These are phyloP conservation scores for Beauveria bassiana DNA, from an alignment of 2,329 filamentous ascomycete genomes.

Conservation along the genomic window DNA sequence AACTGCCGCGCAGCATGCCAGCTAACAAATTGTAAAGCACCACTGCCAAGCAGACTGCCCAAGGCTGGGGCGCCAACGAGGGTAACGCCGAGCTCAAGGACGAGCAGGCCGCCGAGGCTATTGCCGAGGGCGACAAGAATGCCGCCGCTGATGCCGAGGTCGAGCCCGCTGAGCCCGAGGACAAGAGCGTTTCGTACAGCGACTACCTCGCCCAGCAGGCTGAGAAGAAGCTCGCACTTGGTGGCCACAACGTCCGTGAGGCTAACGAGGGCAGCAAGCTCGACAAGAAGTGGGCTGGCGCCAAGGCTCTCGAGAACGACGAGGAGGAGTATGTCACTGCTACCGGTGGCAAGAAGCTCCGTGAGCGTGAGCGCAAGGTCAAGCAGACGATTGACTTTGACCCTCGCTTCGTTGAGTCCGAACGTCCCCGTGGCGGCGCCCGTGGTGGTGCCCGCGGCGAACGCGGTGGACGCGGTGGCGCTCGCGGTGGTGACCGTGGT, in stretches of 20 bases:
- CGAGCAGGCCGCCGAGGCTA: constrained; percentile 83
- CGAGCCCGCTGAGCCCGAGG: constrained; percentile 58
- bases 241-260: constrained; percentile 63
- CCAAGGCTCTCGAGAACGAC: constrained; percentile 62
- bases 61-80: constrained; percentile 80
- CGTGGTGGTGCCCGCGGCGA: constrained; percentile 46
- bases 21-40: constrained; percentile 41
- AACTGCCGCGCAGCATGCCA: not conserved
- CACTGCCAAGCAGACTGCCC: constrained; percentile 78
- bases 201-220: constrained; percentile 72
- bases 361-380: constrained; percentile 83
- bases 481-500: constrained; percentile 37
- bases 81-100: constrained; percentile 82
- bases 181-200: constrained; percentile 83
- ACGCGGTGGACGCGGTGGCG: constrained; percentile 40
- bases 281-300: constrained; percentile 88
- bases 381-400: constrained; percentile 89
- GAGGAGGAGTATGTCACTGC: constrained; percentile 72
- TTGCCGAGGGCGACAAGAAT: constrained; percentile 77
- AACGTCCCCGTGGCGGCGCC: constrained; percentile 47
- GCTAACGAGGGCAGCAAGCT: constrained; percentile 84
- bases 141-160: constrained; percentile 40
- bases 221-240: constrained; percentile 69
- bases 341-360: constrained; percentile 67
- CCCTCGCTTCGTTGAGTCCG: constrained; percentile 68